These are phyloP conservation scores for Penicillium diatomitis DNA, from an alignment of 495 filamentous ascomycete genomes.

Conservation along the genomic window DNA sequence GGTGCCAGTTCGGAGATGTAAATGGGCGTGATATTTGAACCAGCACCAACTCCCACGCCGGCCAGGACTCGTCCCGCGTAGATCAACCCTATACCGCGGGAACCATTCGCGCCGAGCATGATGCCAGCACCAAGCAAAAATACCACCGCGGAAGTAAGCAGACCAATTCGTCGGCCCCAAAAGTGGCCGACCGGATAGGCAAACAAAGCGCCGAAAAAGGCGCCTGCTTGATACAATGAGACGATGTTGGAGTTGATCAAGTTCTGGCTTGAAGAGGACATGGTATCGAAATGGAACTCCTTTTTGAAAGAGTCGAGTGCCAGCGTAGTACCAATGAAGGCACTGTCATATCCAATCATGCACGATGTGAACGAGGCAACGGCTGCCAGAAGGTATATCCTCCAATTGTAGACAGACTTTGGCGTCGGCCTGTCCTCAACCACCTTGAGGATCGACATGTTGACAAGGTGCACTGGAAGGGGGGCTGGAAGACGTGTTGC, in stretches of 20 bases:
- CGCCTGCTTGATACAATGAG: slow-evolving; percentile 58
- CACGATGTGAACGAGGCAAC: slow-evolving; percentile 63
- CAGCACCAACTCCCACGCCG: slow-evolving; percentile 67
- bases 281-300: slow-evolving; percentile 48
- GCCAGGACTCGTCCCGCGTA: slow-evolving; percentile 62
- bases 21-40: slow-evolving; percentile 65
- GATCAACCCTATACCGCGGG: slow-evolving; percentile 51
- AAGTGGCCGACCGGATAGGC: slow-evolving; percentile 50
- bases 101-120: slow-evolving; percentile 49
- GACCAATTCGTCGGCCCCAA: slow-evolving; percentile 46
- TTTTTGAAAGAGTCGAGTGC: slow-evolving; percentile 52
- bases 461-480: slow-evolving; percentile 6
- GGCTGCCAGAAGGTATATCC: slow-evolving; percentile 56
- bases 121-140: slow-evolving; percentile 58
- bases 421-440: slow-evolving; percentile 64
- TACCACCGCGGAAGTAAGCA: slow-evolving; percentile 42
- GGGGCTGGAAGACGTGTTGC: not conserved
- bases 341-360: slow-evolving; percentile 67
- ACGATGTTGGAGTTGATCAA: slow-evolving; percentile 61
- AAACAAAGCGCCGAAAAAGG: slow-evolving; percentile 58
- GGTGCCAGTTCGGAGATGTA: slow-evolving; percentile 74
- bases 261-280: slow-evolving; percentile 30
- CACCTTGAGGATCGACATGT: slow-evolving; percentile 51
- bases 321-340: slow-evolving; percentile 68
- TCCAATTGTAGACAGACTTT: slow-evolving; percentile 68